Evolutionary conservation across 2,329 filamentous ascomycete species (phyloP), one percentile per base, ranked within the genome.

Genomic region (Myriangium duriaei): DNA sequence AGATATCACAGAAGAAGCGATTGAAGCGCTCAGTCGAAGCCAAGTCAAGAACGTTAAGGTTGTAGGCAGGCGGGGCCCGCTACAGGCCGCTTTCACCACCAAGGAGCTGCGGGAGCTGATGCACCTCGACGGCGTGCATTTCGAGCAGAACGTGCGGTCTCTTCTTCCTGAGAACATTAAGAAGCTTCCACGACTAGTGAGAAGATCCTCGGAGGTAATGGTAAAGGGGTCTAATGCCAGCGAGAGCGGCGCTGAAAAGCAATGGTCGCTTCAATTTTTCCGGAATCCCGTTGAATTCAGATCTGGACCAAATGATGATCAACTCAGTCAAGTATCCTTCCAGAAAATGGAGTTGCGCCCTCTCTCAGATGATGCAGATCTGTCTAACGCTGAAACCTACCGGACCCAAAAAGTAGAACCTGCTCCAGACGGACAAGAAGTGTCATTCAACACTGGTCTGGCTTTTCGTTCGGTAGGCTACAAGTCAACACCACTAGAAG

Each of bases 381-480:
- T 43, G 5, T 18, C 29, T n/a, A 42, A 40, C 11, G 7, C 41
- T 5, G 34, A 42, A 9, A 39, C 34, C 12, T 15, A 43, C 10
- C 18, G 33, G 11, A 33, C 16, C 32, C 40, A 43, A 38, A 42
- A 37, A 13, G 43, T 45, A 16, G 24, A 29, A 11, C 36, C 14
- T 10, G 41, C 37, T 12, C 24, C 40, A 18, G 17, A 19, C 11
- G 39, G 35, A 13, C 16, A 34, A 12, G 30, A 38, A 10, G 30
- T 41, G 5, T 15, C 7, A 2, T 19, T 93, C 4, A 67, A 74
- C 1, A 76, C 85, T 0, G 70, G 76, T 4, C 55, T 88, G 3
- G 86, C 84, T 11, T 95, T 98, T 61, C 76, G 86, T 12, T 93
- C 85, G n/a, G 87, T 98, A 30, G 91, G 91, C 5, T 98, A 98